Conservation (phyloP, 768 basidiomycete species). For the Rhodotorula babjevae region DNA sequence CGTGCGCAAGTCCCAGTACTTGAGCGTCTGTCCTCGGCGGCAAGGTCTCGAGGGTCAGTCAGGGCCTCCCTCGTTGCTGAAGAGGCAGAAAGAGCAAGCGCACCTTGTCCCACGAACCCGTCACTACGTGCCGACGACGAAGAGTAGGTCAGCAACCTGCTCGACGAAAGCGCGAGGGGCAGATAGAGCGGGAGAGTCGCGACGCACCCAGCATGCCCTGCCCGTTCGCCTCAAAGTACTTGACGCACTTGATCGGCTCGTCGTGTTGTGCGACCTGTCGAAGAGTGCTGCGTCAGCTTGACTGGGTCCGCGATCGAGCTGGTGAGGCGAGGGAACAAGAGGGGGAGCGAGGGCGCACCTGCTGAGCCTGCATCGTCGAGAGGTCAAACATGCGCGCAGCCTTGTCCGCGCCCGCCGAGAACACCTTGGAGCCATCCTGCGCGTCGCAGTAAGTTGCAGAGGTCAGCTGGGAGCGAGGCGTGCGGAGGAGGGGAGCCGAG, state of each 20-base stretch:
- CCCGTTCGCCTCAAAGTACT: slow-evolving; percentile 50
- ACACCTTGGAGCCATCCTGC: slow-evolving; percentile 66
- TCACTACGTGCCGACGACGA: slow-evolving; percentile 57
- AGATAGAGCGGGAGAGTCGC: not conserved
- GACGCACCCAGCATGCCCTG: slow-evolving; percentile 44
- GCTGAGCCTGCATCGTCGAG: slow-evolving; percentile 73
- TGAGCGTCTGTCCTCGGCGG: slow-evolving; percentile 17
- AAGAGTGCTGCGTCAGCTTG: too few species aligned
- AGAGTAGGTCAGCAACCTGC: not conserved
- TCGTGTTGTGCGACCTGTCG: slow-evolving; percentile 40
- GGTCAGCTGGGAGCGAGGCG: not conserved
- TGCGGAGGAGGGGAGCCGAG: not conserved
- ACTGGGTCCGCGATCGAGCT: not conserved
- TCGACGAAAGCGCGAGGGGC: not conserved
- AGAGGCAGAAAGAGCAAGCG: not conserved
- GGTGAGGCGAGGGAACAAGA: not conserved
- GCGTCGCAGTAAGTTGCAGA: not conserved
- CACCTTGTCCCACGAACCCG: slow-evolving; percentile 95
- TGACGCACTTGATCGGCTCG: slow-evolving; percentile 38
- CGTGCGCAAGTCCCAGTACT: slow-evolving; percentile 91
- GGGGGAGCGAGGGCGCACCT: slow-evolving; percentile 66
- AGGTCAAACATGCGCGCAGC: slow-evolving; percentile 90
- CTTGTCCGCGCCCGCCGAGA: slow-evolving; percentile 92
- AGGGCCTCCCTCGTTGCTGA: too few species aligned
- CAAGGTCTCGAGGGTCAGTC: not conserved